Base-by-base conservation (phyloP, 192 early-diverging fungal genomes). In the Backusella circina region DNA sequence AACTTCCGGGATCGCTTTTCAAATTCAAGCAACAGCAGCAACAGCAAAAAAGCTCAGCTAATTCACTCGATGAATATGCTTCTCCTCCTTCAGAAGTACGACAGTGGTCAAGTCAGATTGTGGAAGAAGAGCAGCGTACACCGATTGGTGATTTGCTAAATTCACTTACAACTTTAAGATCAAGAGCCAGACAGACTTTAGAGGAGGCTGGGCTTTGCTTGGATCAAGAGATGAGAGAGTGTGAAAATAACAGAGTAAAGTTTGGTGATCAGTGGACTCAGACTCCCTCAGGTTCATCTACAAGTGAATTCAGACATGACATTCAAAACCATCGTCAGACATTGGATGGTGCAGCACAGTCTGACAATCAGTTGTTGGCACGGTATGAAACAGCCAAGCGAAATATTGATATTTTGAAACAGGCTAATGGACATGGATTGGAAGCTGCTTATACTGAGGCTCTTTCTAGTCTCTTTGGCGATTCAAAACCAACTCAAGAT, bases 211-310 rank as follows among this genome's bases (percentile, higher is more conserved):
- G 32, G 3, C 54, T 61, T 61, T 41, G 18, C 9, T 68, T 68
- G 33, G 36, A 38, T 38, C 36, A 44, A 26, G 68, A 70, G 21
- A 70, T 70, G 68, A 70, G 38, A 30, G 68, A 70, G n/a, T 70
- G 38, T 47, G 68, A 70, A 44, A 36, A 70, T 28, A 38, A 36
- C 13, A 70, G 68, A 16, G 80, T 84, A n/a, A 91, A 94, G 70
- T 94, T 93, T 77, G 86, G 86, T n/a, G 91, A 94, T 28, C 86
- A 88, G 50, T 97, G 94, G 93, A 89, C 92, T 36, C 95, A 96
- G 71, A 87, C 91, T 77, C 91, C 97, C 3, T 97, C 96, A 2
- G 86, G 87, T 21, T 80, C 87, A 3, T 81, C 91, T 7, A 95
- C 93, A 0, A 79, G 88, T n/a, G 84, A 84, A 37, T 94, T 91